These are phyloP conservation scores for Blastobotrys raffinosifermentans DNA, from an alignment of 1,139 yeast species.

Conservation along the genomic window DNA sequence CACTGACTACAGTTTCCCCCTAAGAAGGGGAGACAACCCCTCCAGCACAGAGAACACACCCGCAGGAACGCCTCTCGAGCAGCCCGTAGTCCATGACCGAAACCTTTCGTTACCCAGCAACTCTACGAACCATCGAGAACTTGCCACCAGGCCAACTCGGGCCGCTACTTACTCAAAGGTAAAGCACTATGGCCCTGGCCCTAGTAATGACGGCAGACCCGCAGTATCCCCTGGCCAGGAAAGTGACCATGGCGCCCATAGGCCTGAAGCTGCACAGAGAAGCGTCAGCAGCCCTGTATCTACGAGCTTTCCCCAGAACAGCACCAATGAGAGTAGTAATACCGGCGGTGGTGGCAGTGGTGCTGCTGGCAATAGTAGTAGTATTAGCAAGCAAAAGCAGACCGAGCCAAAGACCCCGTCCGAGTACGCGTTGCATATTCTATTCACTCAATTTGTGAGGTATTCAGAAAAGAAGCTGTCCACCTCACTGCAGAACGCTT, in stretches of 20 bases:
- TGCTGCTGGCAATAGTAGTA: neutral
- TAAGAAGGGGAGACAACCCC: no score
- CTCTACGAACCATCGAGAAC: conserved; percentile 15
- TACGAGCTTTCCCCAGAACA: conserved; percentile 9
- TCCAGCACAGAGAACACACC: no score
- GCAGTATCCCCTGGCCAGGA: neutral
- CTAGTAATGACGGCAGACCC: neutral
- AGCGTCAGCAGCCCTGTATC: conserved; percentile 3
- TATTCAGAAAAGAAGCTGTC: conserved; percentile 84
- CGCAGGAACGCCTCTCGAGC: no score
- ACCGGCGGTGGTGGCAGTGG: neutral
- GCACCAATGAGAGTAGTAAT: conserved; percentile 6
- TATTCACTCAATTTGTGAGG: conserved; percentile 92
- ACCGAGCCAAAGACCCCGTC: conserved; percentile 62
- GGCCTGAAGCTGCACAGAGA: neutral
- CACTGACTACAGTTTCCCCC: no score
- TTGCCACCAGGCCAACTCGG: conserved; percentile 19
- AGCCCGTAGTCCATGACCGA: conserved; percentile 21
- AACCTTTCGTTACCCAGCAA: conserved; percentile 28
- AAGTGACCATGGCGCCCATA: neutral
- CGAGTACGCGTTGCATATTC: conserved; percentile 87
- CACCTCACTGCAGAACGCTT: conserved; percentile 61
- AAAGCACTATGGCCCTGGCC: conserved; percentile 5
- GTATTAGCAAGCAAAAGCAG: conserved; percentile 7
- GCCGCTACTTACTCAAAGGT: conserved; percentile 26